Percentiles rank a stretch among this genome's conserved stretches.
These are phyloP conservation scores for Coelastrella sp. DNA, from an alignment of 139 green algal genomes.

Conservation along the genomic window DNA sequence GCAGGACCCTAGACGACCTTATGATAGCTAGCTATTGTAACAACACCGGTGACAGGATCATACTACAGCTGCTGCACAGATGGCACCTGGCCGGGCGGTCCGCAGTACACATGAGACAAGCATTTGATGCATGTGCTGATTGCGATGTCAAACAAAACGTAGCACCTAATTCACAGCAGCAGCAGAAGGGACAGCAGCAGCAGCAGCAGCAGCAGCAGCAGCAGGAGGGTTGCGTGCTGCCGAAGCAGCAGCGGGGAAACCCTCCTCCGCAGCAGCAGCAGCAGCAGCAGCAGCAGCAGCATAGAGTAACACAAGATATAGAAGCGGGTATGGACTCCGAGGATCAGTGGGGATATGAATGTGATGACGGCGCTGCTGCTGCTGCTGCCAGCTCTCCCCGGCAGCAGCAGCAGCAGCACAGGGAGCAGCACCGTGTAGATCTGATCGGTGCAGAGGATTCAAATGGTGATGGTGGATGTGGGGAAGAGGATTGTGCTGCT, in stretches of 20 bases:
- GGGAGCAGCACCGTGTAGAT: not conserved
- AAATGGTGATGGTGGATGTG: not conserved
- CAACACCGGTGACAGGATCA: not conserved
- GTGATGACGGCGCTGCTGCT: too few relatives aligned
- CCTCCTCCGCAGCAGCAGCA: too few relatives aligned
- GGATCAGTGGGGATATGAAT: too few relatives aligned
- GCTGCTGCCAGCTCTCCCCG: too few relatives aligned
- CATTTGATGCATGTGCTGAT: not conserved
- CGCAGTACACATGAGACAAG: not conserved
- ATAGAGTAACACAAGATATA: too few relatives aligned
- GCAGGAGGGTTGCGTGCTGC: too few relatives aligned
- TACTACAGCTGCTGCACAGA: constrained; percentile 39
- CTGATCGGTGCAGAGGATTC: not conserved
- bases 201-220: too few relatives aligned
- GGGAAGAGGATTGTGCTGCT: not conserved
- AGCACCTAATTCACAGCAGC: not conserved
- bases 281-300: too few relatives aligned
- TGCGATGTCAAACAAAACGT: not conserved
- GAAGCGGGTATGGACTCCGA: too few relatives aligned
- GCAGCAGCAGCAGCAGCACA: not conserved
- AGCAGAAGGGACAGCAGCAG: constrained; percentile 15
- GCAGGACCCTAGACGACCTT: constrained; percentile 28
- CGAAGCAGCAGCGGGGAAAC: too few relatives aligned
- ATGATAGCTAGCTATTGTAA: constrained; percentile 26
- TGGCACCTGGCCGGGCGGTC: not conserved